Conservation (phyloP, 2,329 filamentous ascomycete species). For the Diaporthe ilicicola region DNA sequence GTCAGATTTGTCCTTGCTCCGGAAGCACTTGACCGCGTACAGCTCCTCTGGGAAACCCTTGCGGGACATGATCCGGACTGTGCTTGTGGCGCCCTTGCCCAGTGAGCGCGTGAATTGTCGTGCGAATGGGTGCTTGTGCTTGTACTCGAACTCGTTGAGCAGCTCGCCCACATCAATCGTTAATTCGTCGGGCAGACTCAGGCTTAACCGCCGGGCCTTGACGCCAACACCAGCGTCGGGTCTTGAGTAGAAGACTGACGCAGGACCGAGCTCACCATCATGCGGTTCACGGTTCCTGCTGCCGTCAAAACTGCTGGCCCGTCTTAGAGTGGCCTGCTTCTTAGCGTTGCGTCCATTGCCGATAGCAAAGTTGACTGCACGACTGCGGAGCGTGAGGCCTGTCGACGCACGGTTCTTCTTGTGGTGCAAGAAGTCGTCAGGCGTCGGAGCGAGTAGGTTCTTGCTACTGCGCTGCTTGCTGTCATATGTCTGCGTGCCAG, state of each 20-base stretch:
- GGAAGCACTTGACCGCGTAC: conserved; percentile 89
- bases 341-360: conserved; percentile 39
- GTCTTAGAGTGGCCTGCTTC: conserved; percentile 40
- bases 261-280: conserved; percentile 37
- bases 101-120: conserved; percentile 78
- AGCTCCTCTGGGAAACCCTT: conserved; percentile 72
- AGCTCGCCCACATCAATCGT: conserved; percentile 75
- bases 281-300: conserved; percentile 37
- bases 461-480: conserved; percentile 39
- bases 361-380: conserved; percentile 57
- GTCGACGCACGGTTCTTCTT: conserved; percentile 63
- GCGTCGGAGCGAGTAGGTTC: conserved; percentile 46
- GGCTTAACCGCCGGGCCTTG: conserved; percentile 80
- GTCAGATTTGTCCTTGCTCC: conserved; percentile 75
- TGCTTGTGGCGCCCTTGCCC: conserved; percentile 84
- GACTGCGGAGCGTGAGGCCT: conserved; percentile 57
- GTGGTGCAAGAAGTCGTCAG: conserved; percentile 53
- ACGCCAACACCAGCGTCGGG: conserved; percentile 77
- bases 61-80: conserved; percentile 81
- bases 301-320: conserved; percentile 61
- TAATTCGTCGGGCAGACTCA: conserved; percentile 78
- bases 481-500: conserved; percentile 53
- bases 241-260: conserved; percentile 49
- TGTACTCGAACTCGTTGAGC: conserved; percentile 73
- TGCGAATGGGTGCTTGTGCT: conserved; percentile 67